Conservation (phyloP, 345 rosid species). For the Hibiscus syriacus region DNA sequence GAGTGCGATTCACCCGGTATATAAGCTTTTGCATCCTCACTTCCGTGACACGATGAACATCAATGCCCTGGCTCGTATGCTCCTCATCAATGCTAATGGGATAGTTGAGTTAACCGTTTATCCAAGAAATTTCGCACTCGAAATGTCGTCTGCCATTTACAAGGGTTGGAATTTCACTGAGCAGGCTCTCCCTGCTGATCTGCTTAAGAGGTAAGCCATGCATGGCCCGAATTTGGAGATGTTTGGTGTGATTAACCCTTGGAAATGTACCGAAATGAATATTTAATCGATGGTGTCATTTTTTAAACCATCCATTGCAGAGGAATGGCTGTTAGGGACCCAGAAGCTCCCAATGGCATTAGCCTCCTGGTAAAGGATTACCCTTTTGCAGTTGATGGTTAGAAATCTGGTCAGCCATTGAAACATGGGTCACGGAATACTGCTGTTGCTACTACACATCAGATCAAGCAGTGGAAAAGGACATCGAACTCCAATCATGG, state of each 20-base stretch:
- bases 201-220: too few relatives aligned
- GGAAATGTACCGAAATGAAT: too few relatives aligned
- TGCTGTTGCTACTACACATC: constrained; percentile 59
- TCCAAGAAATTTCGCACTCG: constrained; percentile 66
- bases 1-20: constrained; percentile 75
- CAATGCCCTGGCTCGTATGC: constrained; percentile 74
- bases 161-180: constrained; percentile 69
- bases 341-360: constrained; percentile 37
- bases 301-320: constrained; percentile 26
- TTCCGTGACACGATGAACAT: constrained; percentile 87
- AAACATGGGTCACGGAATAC: constrained; percentile 72
- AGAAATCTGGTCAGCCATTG: constrained; percentile 83
- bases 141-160: constrained; percentile 62
- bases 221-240: too few relatives aligned
- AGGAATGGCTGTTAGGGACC: constrained; percentile 67
- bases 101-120: constrained; percentile 67
- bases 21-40: constrained; percentile 34
- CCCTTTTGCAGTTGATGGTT: constrained; percentile 84
- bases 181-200: constrained; percentile 67
- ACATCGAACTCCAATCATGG: constrained; percentile 77
- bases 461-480: constrained; percentile 45
- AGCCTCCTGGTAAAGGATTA: constrained; percentile 73
- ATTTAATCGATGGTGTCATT: too few relatives aligned
- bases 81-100: constrained; percentile 73
- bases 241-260: too few relatives aligned